Base-by-base conservation (phyloP, 2,329 filamentous ascomycete genomes). In the Fusarium albidum region DNA sequence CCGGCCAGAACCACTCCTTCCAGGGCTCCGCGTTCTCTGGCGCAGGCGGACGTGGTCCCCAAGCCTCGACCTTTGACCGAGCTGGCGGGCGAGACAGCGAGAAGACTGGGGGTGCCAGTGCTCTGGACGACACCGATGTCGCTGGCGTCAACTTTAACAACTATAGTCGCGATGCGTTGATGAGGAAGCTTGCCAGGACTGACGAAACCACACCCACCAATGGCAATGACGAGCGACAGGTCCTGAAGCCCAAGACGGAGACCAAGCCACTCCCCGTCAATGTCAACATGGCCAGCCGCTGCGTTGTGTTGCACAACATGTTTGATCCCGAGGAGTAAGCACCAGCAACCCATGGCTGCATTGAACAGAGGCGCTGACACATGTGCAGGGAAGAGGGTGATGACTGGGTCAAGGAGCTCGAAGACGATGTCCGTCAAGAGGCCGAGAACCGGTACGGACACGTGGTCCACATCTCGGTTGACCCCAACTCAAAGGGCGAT, bases 131-230 rank as follows among this genome's bases (percentile, higher is more conserved):
- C 72, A 96, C 93, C 58, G 95, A 99, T 75, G 95, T 99, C 72
- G 92, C 91, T 44, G 95, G 95, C 71, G 94, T 99, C 76, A 98
- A 98, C 79, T 98, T 98, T 89, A 96, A 92, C 84, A 97, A 97
- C 77, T 97, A 96, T 81, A 96, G 92, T 82, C 91, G 95, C 78
- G 92, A 98, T 80, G 91, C 93, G 71, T 88, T 99, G 77, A 99
- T 99, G 95, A 87, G 92, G 76, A 97, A 98, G 79, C 90, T 99
- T 77, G 93, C 95, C 72, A 89, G 95, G 82, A 94, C 90, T 78
- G 93, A 98, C 77, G 92, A 98, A 72, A 82, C 86, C 64, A 77
- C 86, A 63, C 77, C 82, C 57, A 78, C 82, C 65, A 83, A 84
- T 68, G 79, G 82, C 66, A 85, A 84, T 68, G 85, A 89, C 65